A percentile compares a stretch with the other conserved stretches of the same genome.
Conservation (phyloP, 768 basidiomycete species). For the Ramaria sp. region DNA sequence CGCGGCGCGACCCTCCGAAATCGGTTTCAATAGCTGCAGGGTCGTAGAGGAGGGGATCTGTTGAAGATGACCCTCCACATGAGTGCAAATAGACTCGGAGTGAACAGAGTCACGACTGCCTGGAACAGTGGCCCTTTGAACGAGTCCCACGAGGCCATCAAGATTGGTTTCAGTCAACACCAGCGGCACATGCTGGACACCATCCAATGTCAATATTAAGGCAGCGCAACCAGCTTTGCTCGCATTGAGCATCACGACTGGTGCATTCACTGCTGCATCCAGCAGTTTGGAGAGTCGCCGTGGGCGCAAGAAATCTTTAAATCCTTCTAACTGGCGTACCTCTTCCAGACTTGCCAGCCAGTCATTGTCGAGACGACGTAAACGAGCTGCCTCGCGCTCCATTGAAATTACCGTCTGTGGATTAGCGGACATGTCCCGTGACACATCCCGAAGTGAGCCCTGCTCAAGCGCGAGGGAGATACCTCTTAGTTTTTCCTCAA, state of each 20-base stretch:
- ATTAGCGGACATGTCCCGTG: background rate
- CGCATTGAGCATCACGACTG: conserved; percentile 14
- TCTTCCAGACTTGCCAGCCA: conserved; percentile 17
- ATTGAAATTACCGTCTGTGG: background rate
- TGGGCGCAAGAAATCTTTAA: conserved; percentile 14
- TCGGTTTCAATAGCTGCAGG: too few relatives aligned
- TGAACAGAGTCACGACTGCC: too few relatives aligned
- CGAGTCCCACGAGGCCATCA: background rate
- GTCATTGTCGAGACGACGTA: conserved; percentile 16
- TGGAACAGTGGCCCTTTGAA: too few relatives aligned
- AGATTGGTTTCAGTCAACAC: background rate
- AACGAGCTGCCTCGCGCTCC: conserved; percentile 12
- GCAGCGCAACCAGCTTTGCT: conserved; percentile 12
- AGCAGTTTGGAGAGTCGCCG: conserved; percentile 10
- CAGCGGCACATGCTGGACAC: too few relatives aligned
- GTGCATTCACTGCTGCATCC: conserved; percentile 12
- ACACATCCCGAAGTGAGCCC: conserved; percentile 8
- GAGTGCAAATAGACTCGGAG: too few relatives aligned
- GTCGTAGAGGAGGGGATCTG: too few relatives aligned
- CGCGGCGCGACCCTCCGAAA: background rate
- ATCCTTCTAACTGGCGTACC: conserved; percentile 10
- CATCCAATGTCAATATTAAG: conserved; percentile 1
- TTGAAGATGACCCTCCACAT: too few relatives aligned
- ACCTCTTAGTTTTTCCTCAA: conserved; percentile 15
- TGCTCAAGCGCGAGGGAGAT: conserved; percentile 10